Base-by-base conservation (phyloP, 2,329 filamentous ascomycete genomes). In the Arthrobotrys sphaeroides region DNA sequence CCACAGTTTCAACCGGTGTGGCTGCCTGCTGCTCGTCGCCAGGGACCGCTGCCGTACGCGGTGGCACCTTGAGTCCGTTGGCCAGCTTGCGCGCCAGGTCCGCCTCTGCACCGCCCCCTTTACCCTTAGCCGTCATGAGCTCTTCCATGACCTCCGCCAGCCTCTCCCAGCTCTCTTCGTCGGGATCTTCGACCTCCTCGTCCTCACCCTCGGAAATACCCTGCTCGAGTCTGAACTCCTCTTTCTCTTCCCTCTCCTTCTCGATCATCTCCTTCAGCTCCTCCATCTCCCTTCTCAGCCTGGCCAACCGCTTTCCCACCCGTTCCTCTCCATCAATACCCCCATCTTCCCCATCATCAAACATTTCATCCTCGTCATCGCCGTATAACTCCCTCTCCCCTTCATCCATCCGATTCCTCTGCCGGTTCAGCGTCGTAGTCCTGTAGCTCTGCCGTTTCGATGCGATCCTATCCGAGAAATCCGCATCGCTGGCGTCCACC, bases 381-480 rank as follows among this genome's bases (percentile, higher is more conserved):
- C 57, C 64, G 40, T 75, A 75, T 5, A 75, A 24, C 59, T 75
- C 72, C 20, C 57, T 81, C 79, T 66, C 77, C 76, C 81, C 81
- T 81, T 81, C 80, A n/a, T 88, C 89, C 78, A 90, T 87, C 67
- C 88, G 84, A 43, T 89, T 83, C 68, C 89, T 86, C 61, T 88
- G 86, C 77, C 89, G 87, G 72, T 89, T 87, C 57, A 90, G 87
- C 53, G 87, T 91, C 5, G 90, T 90, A 36, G 90, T 89, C 78
- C 89, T 90, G 84, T 97, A 97, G 22, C 92, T 92, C 82, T 91
- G 92, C 77, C 92, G 88, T 82, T 94, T 94, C 51, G 89, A 89
- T 73, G 89, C 89, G 38, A 98, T 89, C 62, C 94, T 90, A 82
- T 97, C 94, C 1, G 94, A 96, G 82, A 97, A 95, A 82, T 97